phyloP scores from a whole-genome alignment of 1,139 yeast species.

The Taphrina confusa region DNA sequence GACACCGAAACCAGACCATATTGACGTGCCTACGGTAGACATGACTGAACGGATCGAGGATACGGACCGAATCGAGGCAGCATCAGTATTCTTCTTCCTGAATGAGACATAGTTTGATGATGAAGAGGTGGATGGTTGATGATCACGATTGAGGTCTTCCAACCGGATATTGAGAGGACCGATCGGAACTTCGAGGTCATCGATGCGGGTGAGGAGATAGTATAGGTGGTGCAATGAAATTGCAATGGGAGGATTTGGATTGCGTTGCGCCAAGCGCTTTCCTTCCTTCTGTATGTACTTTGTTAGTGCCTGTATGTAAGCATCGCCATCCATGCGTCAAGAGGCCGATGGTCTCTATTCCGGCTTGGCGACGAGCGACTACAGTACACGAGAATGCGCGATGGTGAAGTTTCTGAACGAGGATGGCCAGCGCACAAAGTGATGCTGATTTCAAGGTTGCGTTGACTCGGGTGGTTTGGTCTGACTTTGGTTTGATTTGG shows the following conservation, averaged over 20 bases:
- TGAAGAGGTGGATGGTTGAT: slow-evolving; percentile 43
- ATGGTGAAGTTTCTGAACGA: too few species aligned
- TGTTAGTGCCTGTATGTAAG: slow-evolving; percentile 25
- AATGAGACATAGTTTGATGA: slow-evolving; percentile 50
- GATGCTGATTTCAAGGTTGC: too few species aligned
- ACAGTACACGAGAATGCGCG: too few species aligned
- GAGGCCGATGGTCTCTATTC: too few species aligned
- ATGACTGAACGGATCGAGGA: slow-evolving; percentile 61
- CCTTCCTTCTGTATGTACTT: slow-evolving; percentile 22
- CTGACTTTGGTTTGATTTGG: too few species aligned
- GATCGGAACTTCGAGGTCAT: slow-evolving; percentile 57
- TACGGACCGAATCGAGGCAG: slow-evolving; percentile 63
- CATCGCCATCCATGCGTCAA: slow-evolving; percentile 29
- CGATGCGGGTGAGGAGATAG: slow-evolving; percentile 60
- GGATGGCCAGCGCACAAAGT: too few species aligned
- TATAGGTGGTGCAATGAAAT: slow-evolving; percentile 63
- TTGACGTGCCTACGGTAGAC: slow-evolving; percentile 51
- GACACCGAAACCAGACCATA: slow-evolving; percentile 44
- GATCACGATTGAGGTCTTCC: slow-evolving; percentile 56
- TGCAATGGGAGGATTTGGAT: slow-evolving; percentile 20
- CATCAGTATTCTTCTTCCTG: slow-evolving; percentile 58
- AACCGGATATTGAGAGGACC: slow-evolving; percentile 64
- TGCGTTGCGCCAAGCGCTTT: slow-evolving; percentile 29
- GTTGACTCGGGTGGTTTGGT: too few species aligned
- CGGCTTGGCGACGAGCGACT: too few species aligned